These are phyloP conservation scores for Mentha longifolia DNA, from an alignment of 257 asterid species.

Conservation along the genomic window DNA sequence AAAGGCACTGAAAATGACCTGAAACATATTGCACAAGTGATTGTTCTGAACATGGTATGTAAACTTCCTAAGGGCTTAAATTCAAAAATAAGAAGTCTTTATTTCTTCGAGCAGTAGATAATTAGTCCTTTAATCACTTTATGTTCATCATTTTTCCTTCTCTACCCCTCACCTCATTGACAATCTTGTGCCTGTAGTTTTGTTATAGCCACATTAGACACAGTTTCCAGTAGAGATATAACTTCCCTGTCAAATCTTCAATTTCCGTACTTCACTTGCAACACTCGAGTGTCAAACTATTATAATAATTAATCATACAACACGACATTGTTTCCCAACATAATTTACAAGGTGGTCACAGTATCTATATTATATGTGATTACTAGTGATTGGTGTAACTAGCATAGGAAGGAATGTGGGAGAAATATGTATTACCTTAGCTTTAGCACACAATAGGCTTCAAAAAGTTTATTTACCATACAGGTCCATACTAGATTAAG, in stretches of 20 bases:
- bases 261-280: neutral
- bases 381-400: neutral
- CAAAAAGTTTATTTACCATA: no score
- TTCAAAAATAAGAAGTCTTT: neutral
- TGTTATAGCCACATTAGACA: neutral
- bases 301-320: conserved; percentile 3
- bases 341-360: conserved; percentile 3
- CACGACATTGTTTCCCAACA: neutral
- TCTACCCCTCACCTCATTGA: neutral
- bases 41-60: conserved; percentile 71
- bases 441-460: no score
- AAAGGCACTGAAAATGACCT: conserved; percentile 63
- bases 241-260: conserved; percentile 2
- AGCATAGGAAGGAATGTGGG: neutral
- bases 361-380: neutral
- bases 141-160: neutral
- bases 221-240: neutral
- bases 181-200: neutral
- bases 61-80: conserved; percentile 9
- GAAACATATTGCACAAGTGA: conserved; percentile 61
- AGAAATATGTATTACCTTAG: no score
- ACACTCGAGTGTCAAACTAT: neutral
- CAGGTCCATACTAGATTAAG: no score
- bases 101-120: neutral
- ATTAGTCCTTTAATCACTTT: neutral